A percentile compares a stretch with the other conserved stretches of the same genome.
Conservation (phyloP, 2,329 filamentous ascomycete species). For the Scopulariopsis brevicaulis region DNA sequence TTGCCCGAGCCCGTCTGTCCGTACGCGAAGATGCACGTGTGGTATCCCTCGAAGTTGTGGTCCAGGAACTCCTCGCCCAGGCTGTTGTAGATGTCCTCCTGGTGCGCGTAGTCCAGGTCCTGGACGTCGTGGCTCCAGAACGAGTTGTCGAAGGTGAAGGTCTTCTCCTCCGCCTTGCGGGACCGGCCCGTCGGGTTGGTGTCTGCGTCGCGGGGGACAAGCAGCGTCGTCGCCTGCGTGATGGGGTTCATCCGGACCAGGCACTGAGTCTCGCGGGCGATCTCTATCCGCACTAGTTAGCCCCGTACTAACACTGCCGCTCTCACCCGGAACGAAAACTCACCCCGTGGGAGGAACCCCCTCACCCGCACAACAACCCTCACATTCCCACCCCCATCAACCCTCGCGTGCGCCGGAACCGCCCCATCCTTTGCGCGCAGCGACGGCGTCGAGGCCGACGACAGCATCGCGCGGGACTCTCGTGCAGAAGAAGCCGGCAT, state of each 20-base stretch:
- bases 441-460: constrained; percentile 69
- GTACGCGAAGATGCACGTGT: constrained; percentile 98
- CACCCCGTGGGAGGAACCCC: constrained; percentile 70
- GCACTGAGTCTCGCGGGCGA: constrained; percentile 69
- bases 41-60: constrained; percentile 98
- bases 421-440: constrained; percentile 61
- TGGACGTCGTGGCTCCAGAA: constrained; percentile 86
- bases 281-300: constrained; percentile 42
- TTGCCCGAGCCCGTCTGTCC: constrained; percentile 97
- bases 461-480: constrained; percentile 32
- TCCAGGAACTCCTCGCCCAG: constrained; percentile 95
- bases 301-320: constrained; percentile 5
- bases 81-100: constrained; percentile 88
- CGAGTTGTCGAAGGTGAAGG: constrained; percentile 92
- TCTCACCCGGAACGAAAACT: background rate
- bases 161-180: constrained; percentile 76
- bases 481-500: constrained; percentile 28
- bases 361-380: constrained; percentile 72
- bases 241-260: constrained; percentile 84
- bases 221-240: constrained; percentile 74
- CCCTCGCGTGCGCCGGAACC: constrained; percentile 42
- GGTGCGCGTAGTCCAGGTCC: constrained; percentile 79
- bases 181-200: constrained; percentile 45
- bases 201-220: constrained; percentile 49
- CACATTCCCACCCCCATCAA: constrained; percentile 63